These are phyloP conservation scores for Pisolithus marmoratus DNA, from an alignment of 768 basidiomycete species.

Conservation along the genomic window DNA sequence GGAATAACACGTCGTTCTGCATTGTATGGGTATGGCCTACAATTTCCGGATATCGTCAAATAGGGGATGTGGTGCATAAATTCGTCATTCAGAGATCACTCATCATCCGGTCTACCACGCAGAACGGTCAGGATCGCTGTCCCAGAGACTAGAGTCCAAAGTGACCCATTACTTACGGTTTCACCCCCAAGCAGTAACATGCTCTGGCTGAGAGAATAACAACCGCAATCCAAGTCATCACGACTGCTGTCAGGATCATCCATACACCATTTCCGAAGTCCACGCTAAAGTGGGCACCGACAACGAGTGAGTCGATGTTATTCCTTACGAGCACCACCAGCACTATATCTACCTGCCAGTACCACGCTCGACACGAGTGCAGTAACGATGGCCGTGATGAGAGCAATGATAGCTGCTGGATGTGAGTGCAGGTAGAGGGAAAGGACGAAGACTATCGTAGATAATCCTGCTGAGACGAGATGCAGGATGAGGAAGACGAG, in stretches of 20 bases:
- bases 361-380: conserved; percentile 50
- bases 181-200: conserved; percentile 66
- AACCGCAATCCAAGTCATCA: conserved; percentile 56
- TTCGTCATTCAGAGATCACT: no score
- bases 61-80: no score
- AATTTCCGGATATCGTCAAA: no score
- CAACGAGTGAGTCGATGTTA: conserved; percentile 33
- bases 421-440: conserved; percentile 59
- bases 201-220: conserved; percentile 56
- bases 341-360: conserved; percentile 57
- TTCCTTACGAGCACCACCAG: conserved; percentile 48
- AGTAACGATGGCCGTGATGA: conserved; percentile 52
- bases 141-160: background rate
- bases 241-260: conserved; percentile 57
- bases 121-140: no score
- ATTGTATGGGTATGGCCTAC: no score
- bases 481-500: conserved; percentile 61
- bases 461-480: conserved; percentile 55
- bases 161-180: conserved; percentile 26
- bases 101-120: no score
- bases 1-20: no score
- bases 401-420: conserved; percentile 47
- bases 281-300: conserved; percentile 39
- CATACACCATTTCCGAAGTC: conserved; percentile 65
- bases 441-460: conserved; percentile 46